Evolutionary conservation across 2,329 filamentous ascomycete genomes (phyloP).

Genomic region (Tothia fuscella): DNA sequence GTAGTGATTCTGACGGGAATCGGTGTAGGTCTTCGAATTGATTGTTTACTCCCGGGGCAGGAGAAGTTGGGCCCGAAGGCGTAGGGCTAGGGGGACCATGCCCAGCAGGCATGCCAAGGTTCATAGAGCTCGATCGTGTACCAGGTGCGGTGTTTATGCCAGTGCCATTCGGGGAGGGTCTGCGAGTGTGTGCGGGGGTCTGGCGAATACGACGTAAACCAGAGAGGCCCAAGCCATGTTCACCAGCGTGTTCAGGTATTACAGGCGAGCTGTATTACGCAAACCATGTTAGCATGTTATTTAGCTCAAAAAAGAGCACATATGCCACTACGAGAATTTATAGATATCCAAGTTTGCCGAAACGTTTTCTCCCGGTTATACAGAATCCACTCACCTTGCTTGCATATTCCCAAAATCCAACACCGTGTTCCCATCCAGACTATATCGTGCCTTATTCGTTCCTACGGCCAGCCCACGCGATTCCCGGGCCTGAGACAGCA

Average conservation of each 20-base stretch:
- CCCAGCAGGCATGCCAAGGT: slow-evolving; percentile 48
- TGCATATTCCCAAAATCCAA: slow-evolving; percentile 57
- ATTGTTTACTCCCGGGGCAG: slow-evolving; percentile 46
- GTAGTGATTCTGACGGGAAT: slow-evolving; percentile 89
- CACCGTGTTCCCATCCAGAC: slow-evolving; percentile 59
- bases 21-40: slow-evolving; percentile 81
- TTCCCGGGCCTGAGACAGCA: slow-evolving; percentile 25
- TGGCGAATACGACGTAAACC: slow-evolving; percentile 91
- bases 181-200: slow-evolving; percentile 39
- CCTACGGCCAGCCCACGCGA: slow-evolving; percentile 33
- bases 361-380: too few species aligned
- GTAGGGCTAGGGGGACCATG: slow-evolving; percentile 26
- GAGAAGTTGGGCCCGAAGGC: slow-evolving; percentile 56
- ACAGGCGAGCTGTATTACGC: slow-evolving; percentile 57
- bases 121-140: slow-evolving; percentile 60
- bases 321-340: slow-evolving; percentile 14
- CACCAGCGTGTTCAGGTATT: slow-evolving; percentile 61
- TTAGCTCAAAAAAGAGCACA: background rate
- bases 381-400: too few species aligned
- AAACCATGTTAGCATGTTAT: slow-evolving; percentile 10
- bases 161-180: slow-evolving; percentile 44
- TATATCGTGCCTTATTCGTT: slow-evolving; percentile 55
- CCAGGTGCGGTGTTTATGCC: slow-evolving; percentile 22
- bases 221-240: slow-evolving; percentile 73
- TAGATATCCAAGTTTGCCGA: too few species aligned